Base-by-base conservation (phyloP, 2,329 filamentous ascomycete genomes). In the Ceratocystis papillata region DNA sequence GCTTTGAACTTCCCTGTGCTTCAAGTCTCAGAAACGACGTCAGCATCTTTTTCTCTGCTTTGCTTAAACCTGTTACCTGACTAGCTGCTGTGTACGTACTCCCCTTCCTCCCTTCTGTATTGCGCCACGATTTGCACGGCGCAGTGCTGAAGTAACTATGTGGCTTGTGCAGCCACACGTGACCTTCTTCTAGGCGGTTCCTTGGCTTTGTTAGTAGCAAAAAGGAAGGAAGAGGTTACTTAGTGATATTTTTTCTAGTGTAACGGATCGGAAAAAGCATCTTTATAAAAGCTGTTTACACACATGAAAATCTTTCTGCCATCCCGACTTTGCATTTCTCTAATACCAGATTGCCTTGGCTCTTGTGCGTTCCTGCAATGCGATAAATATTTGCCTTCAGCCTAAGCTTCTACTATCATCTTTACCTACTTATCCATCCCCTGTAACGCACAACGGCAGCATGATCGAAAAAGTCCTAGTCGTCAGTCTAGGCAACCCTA, bases 401-500 rank as follows among this genome's bases (percentile, higher is more conserved):
- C 30, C 30, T 33, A 2, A 7, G 30, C 2, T 33, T 33, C 6
- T 33, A 33, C 30, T 2, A 33, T 33, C 30, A 33, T 33, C 6
- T 33, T 33, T 33, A 33, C 30, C 6, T 33, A 7, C 30, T 33
- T 33, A 7, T 33, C 30, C 30, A 33, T 33, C 30, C 30, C 30
- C 30, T 33, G 30, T 7, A 7, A 33, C 30, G 6, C 30, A 33
- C 30, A 33, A 33, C 30, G 25, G 37, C 53, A 28, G 77, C 59
- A 82, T 81, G 48, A 65, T 65, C 44, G 64, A 65, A 37, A 65
- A 65, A 53, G 84, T 96, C 71, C 83, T 97, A 66, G 80, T 97
- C 71, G 83, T 91, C 77, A 94, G 90, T 69, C 82, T 99, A 69
- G 94, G 94, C 70, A 97, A 97, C 71, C 90, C 89, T 5, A 79